Base-by-base conservation (phyloP, 1,284 basidiomycete genomes). In the Trametes hirsuta region DNA sequence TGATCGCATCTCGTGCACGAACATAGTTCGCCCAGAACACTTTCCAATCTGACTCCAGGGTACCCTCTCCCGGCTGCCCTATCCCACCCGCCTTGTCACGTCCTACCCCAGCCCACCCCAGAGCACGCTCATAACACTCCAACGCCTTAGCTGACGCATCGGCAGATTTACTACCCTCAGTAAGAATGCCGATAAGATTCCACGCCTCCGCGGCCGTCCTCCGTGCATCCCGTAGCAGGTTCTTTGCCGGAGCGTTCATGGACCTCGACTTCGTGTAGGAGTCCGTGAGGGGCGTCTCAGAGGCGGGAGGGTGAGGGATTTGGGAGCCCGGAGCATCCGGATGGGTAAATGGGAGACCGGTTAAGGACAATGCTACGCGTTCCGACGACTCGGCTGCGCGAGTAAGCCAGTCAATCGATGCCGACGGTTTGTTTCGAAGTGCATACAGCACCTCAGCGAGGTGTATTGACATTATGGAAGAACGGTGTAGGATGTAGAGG, bases 391-490 rank as follows among this genome's bases (percentile, higher is more conserved):
- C 79, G 2, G 87, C 85, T 1, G 91, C 87, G 15, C 78, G 76
- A 3, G 76, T 76, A 30, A 91, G 75, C 73, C 83, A 82, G 58
- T 84, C 81, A 34, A 91, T 75, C 0, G 88, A 85, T 35, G 77
- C 70, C 14, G 74, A 65, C 4, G 74, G 66, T 36, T 81, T 76
- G 15, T 74, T 74, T 39, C 77, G 76, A 44, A 81, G 79, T 6
- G 87, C 90, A 68, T 90, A 83, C 5, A 84, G 74, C 8, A 94
- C 90, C 69, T 93, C 90, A 0, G 90, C 90, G 14, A 85, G 82
- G 69, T 95, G 91, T 18, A 92, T 80, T 3, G 84, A 85, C 47
- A 94, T 75, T 3, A 94, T 75, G 4, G 93, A 84, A 4, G 85
- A 82, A 24, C 91, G 88, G 59, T 93, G 90, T 39, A 88, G 80